phyloP scores from a whole-genome alignment of 2,329 filamentous ascomycete genomes.

The Colletotrichum aenigma region DNA sequence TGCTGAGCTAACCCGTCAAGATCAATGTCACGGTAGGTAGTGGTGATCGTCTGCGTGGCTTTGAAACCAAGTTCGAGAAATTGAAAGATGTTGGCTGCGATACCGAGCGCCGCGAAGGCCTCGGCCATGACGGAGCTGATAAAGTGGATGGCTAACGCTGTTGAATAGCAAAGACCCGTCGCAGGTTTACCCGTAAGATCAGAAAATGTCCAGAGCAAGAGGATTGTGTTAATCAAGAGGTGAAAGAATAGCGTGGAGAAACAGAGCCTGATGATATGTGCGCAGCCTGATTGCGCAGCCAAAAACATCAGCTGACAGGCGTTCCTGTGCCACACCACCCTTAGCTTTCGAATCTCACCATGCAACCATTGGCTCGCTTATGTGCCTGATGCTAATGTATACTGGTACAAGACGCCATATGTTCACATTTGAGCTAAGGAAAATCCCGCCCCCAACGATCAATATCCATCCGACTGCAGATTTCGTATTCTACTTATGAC shows the following conservation, averaged over 20 bases:
- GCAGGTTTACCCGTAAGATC: too few species aligned
- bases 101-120: constrained; percentile 45
- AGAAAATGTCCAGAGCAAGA: too few species aligned
- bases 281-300: not conserved
- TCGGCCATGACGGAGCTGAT: not conserved
- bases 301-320: not conserved
- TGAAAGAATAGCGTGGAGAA: too few species aligned
- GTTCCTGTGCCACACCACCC: not conserved
- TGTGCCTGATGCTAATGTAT: too few species aligned
- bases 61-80: constrained; percentile 13
- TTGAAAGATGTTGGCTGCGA: constrained; percentile 6
- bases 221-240: too few species aligned
- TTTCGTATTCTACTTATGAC: too few species aligned
- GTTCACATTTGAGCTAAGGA: too few species aligned
- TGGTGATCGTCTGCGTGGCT: not conserved
- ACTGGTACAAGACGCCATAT: too few species aligned
- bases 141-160: too few species aligned
- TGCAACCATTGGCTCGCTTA: not conserved
- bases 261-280: not conserved
- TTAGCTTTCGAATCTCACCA: not conserved
- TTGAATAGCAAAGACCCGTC: too few species aligned
- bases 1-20: not conserved
- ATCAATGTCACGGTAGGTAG: not conserved
- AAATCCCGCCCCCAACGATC: too few species aligned
- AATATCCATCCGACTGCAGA: too few species aligned